Percentiles rank a stretch among this genome's conserved stretches.
phyloP scores from a whole-genome alignment of 495 filamentous ascomycete species.

The Clohesyomyces aquaticus region DNA sequence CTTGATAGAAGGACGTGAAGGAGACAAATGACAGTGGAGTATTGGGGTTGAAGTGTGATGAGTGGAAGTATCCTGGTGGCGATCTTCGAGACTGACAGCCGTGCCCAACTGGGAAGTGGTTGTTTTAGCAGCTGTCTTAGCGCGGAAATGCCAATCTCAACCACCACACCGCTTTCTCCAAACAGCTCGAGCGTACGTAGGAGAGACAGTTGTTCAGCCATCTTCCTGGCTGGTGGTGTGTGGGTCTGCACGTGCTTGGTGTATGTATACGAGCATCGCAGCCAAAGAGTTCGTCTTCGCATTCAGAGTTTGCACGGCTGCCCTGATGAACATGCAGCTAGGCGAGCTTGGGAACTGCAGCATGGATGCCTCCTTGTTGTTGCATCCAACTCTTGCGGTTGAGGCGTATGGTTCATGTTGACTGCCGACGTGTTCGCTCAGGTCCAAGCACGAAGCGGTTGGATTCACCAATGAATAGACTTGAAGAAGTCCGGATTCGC shows the following conservation, averaged over 20 bases:
- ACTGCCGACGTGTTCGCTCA: neutral
- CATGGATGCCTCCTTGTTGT: constrained; percentile 2
- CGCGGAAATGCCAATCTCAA: neutral
- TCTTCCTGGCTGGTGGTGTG: neutral
- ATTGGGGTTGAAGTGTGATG: constrained; percentile 10
- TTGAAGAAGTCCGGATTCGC: neutral
- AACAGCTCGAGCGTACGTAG: no score
- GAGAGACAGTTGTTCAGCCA: neutral
- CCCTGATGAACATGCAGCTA: neutral
- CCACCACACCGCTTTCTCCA: neutral
- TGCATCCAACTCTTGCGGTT: neutral
- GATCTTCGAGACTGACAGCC: constrained; percentile 2
- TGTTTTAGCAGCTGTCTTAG: neutral
- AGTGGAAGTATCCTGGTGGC: constrained; percentile 4
- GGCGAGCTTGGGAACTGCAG: neutral
- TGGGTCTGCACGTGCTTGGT: neutral
- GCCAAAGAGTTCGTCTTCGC: neutral
- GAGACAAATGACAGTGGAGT: constrained; percentile 1
- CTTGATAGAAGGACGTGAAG: neutral
- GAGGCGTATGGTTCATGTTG: neutral
- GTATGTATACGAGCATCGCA: neutral
- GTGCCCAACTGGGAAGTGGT: constrained; percentile 14
- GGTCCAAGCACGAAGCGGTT: neutral
- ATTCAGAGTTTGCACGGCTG: no score
- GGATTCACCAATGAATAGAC: neutral